Conservation (phyloP, 2,329 filamentous ascomycete species). For the Colletotrichum graminicola region DNA sequence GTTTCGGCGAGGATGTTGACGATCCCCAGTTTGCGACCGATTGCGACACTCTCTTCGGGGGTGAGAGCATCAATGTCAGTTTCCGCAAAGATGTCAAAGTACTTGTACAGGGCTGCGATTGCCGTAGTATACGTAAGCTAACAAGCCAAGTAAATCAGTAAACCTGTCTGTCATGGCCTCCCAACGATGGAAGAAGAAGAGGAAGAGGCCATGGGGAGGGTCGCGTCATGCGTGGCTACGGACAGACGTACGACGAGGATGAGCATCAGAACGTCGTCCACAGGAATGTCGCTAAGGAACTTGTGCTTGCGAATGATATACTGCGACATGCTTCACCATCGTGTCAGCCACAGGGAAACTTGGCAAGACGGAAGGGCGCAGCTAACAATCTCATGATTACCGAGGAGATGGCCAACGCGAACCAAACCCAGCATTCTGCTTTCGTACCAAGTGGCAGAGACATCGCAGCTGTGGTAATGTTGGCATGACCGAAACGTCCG, state of each 20-base stretch:
- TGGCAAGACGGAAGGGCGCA: not conserved
- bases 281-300: conserved; percentile 28
- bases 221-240: not conserved
- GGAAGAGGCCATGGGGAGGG: too few relatives aligned
- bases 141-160: not conserved
- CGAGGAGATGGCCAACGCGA: conserved; percentile 13
- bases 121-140: conserved; percentile 25
- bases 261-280: conserved; percentile 34
- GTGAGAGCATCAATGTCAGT: conserved; percentile 24
- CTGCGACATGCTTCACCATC: conserved; percentile 19
- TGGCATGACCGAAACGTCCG: not conserved
- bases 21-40: conserved; percentile 24
- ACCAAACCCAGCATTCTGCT: conserved; percentile 38
- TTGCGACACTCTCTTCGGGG: not conserved
- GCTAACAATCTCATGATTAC: conserved; percentile 33
- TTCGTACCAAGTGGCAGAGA: conserved; percentile 7
- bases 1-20: conserved; percentile 34
- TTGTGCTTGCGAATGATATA: conserved; percentile 32
- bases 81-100: conserved; percentile 12
- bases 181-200: not conserved
- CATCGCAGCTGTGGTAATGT: conserved; percentile 5
- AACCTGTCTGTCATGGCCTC: too few relatives aligned
- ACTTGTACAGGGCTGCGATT: conserved; percentile 18
- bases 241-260: conserved; percentile 20
- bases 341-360: conserved; percentile 1